These are phyloP conservation scores for Hypoxylon sp. DNA, from an alignment of 2,329 filamentous ascomycete genomes.

Conservation along the genomic window DNA sequence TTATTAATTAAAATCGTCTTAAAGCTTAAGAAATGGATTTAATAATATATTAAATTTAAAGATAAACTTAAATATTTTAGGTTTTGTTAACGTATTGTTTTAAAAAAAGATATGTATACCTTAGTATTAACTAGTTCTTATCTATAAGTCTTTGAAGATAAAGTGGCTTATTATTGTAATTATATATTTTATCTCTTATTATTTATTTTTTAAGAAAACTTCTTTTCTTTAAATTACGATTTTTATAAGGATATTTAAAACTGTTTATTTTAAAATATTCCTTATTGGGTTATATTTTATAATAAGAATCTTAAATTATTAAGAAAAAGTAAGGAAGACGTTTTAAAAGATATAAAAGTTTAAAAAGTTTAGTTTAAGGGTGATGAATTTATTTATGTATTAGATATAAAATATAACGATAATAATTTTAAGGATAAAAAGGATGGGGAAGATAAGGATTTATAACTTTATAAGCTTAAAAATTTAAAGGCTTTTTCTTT, in stretches of 20 bases:
- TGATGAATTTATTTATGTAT: not conserved
- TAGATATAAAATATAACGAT: no score
- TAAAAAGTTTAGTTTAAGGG: not conserved
- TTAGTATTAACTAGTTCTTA: not conserved
- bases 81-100: not conserved
- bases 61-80: not conserved
- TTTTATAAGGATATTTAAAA: not conserved
- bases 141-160: not conserved
- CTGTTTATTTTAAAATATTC: not conserved
- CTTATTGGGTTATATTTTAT: not conserved
- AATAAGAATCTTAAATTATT: no score
- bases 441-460: no score
- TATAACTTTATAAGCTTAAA: no score
- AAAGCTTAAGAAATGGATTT: not conserved
- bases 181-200: not conserved
- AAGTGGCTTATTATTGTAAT: not conserved
- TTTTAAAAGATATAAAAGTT: not conserved
- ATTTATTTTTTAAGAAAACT: not conserved
- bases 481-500: not conserved
- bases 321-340: not conserved
- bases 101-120: not conserved
- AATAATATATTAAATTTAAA: not conserved
- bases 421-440: no score
- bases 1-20: not conserved
- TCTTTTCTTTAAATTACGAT: not conserved